Evolutionary conservation across 306 rosid genomes (phyloP).

Genomic region (Datisca glomerata): DNA sequence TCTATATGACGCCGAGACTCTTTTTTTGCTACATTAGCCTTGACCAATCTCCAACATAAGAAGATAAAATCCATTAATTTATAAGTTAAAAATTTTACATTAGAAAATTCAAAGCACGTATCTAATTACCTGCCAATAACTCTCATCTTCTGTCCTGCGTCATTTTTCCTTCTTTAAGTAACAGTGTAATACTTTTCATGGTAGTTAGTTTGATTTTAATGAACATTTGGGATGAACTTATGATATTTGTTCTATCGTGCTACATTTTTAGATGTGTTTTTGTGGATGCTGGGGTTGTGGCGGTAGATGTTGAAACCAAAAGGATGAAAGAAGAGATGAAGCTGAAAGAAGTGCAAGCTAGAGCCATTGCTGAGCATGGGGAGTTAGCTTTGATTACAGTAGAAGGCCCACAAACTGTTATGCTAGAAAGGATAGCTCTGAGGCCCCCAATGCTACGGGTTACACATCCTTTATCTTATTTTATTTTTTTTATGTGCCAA

Average conservation of each 20-base stretch:
- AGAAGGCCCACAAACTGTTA: constrained; percentile 54
- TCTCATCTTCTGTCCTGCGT: too few species aligned
- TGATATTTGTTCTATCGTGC: constrained; percentile 6
- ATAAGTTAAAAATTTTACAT: too few species aligned
- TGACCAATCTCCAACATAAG: too few species aligned
- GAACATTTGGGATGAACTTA: neutral
- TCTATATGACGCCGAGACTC: too few species aligned
- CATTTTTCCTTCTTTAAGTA: too few species aligned
- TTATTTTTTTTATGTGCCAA: too few species aligned
- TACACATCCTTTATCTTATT: too few species aligned
- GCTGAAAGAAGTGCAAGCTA: constrained; percentile 58
- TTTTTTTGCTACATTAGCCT: too few species aligned
- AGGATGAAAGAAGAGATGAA: constrained; percentile 84
- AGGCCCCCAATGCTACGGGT: constrained; percentile 99
- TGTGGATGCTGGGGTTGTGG: constrained; percentile 93
- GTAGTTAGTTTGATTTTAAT: neutral
- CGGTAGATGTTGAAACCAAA: constrained; percentile 74
- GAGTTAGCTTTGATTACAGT: constrained; percentile 80
- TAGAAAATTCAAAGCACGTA: too few species aligned
- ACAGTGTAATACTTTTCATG: too few species aligned
- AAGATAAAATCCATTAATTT: too few species aligned
- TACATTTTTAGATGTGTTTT: constrained; percentile 66
- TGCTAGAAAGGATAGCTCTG: constrained; percentile 67
- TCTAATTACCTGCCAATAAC: too few species aligned
- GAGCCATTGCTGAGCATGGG: constrained; percentile 79